Conservation (phyloP, 441 rosid genomes). For the Arabidopsis lyrata region DNA sequence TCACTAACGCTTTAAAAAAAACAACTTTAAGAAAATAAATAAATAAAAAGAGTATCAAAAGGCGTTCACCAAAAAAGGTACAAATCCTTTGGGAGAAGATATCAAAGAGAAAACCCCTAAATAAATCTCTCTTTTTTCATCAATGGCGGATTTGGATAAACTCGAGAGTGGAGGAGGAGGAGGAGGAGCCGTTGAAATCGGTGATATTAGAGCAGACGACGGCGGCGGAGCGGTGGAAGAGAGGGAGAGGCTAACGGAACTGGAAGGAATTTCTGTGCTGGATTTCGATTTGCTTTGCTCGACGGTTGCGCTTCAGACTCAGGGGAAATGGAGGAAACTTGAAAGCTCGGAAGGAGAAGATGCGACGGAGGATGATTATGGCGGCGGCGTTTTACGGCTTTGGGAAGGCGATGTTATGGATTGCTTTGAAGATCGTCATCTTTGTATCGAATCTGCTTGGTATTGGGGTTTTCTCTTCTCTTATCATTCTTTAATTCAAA, state of each 20-base stretch:
- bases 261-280: slow-evolving; percentile 60
- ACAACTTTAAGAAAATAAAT: neutral
- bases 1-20: slow-evolving; percentile 16
- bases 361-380: slow-evolving; percentile 46
- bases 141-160: slow-evolving; percentile 55
- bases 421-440: slow-evolving; percentile 79
- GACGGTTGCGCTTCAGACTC: slow-evolving; percentile 82
- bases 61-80: slow-evolving; percentile 35
- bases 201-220: slow-evolving; percentile 1
- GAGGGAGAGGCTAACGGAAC: slow-evolving; percentile 45
- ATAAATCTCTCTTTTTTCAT: slow-evolving; percentile 2
- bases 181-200: neutral
- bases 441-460: slow-evolving; percentile 85
- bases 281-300: slow-evolving; percentile 78
- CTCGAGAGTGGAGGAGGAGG: slow-evolving; percentile 46
- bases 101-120: slow-evolving; percentile 13
- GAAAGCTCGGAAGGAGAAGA: slow-evolving; percentile 51
- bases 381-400: slow-evolving; percentile 81
- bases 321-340: slow-evolving; percentile 79
- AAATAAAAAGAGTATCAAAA: slow-evolving; percentile 6
- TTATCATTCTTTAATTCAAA: neutral
- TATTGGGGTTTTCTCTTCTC: slow-evolving; percentile 29
- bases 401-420: slow-evolving; percentile 94
- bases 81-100: slow-evolving; percentile 30
- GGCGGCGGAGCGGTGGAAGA: slow-evolving; percentile 27